Evolutionary conservation across 2,329 filamentous ascomycete species (phyloP), one percentile per base, ranked within the genome.

Genomic region (Endocalyx cinctus): DNA sequence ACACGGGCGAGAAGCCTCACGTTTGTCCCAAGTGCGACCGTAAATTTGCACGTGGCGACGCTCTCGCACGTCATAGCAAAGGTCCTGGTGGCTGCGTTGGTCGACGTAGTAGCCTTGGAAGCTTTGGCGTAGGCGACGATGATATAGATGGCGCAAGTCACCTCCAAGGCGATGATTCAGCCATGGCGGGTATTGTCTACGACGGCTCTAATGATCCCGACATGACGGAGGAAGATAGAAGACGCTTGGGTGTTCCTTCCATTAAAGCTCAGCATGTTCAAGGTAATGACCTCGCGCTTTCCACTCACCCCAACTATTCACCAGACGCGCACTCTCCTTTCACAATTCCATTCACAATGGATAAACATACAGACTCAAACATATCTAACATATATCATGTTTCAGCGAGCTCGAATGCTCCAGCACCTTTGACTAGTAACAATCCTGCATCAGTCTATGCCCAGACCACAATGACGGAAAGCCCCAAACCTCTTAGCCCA

Each of bases 1-100:
- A 98, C 56, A 97, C 90, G 0, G 92, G 92, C 35, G 92, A 98
- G 66, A 82, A 94, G 52, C 89, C 89, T 10, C 92, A 98, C 52
- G 84, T 92, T 8, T 98, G 92, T 53, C 84, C 86, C 25, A 96
- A 94, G 58, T 98, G 92, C 58, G 87, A 94, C 46, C 79, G 92
- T 41, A 87, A 89, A 47, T 98, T 98, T 63, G 92, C 92, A 27
- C 82, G 92, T 45, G 92, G 92, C 10, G 92, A 98, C 69, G 92
- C 92, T 17, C 66, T 98, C 34, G 92, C 92, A 27, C 79, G 92
- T 39, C 92, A 98, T 58, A 94, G 87, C 57, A 97, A 97, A 62
- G 92, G 92, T 20, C 85, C 89, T 34, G 92, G 92, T 34, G 92
- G 92, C 29, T 98, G 92, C 63, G 92, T 94, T 10, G 92, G 92